phyloP scores from a whole-genome alignment of 257 asterid genomes.

The Ballota nigra region DNA sequence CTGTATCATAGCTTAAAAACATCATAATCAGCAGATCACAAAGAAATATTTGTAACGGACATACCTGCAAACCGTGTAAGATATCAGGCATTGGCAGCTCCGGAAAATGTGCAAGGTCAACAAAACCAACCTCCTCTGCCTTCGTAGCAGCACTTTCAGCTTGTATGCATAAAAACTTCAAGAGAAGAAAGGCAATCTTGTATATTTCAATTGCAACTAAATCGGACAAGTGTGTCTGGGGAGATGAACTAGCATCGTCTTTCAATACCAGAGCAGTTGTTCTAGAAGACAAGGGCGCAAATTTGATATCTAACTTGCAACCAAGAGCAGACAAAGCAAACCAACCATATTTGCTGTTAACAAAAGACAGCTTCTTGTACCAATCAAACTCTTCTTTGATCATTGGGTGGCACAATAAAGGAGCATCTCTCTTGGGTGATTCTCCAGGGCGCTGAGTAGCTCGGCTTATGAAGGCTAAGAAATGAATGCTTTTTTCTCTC shows the following conservation, averaged over 20 bases:
- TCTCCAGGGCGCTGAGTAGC: slow-evolving; percentile 78
- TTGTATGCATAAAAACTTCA: slow-evolving; percentile 78
- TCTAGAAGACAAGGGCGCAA: slow-evolving; percentile 40
- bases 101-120: slow-evolving; percentile 81
- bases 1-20: background rate
- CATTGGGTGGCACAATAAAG: slow-evolving; percentile 61
- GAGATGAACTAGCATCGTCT: slow-evolving; percentile 29
- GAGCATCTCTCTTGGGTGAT: slow-evolving; percentile 47
- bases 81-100: slow-evolving; percentile 98
- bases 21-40: background rate
- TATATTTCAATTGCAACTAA: slow-evolving; percentile 68
- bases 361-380: slow-evolving; percentile 61
- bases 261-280: slow-evolving; percentile 14
- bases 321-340: slow-evolving; percentile 81
- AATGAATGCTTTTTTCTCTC: slow-evolving; percentile 80
- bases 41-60: background rate
- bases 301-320: slow-evolving; percentile 52
- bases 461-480: slow-evolving; percentile 83
- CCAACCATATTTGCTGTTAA: slow-evolving; percentile 88
- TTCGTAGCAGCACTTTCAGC: slow-evolving; percentile 72
- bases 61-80: slow-evolving; percentile 88
- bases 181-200: slow-evolving; percentile 64
- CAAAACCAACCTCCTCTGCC: slow-evolving; percentile 89
- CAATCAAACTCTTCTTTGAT: slow-evolving; percentile 78
- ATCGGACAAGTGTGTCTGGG: slow-evolving; percentile 69